These are phyloP conservation scores for Nicotiana undulata DNA, from an alignment of 257 asterid genomes.

Conservation along the genomic window DNA sequence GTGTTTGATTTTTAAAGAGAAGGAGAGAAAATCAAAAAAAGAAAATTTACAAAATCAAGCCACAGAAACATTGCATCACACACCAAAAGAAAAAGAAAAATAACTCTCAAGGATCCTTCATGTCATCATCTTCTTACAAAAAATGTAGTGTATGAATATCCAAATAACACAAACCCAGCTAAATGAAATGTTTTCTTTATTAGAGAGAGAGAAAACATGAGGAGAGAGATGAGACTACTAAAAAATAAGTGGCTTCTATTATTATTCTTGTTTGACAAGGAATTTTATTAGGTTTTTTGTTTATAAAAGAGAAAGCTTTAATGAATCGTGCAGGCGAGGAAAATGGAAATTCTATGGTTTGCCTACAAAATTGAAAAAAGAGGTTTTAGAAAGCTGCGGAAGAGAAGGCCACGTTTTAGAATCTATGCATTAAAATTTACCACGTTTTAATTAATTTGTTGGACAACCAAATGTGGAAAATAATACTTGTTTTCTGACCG, in stretches of 20 bases:
- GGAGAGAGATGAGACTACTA: neutral
- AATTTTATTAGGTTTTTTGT: neutral
- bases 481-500: neutral
- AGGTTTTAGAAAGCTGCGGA: neutral
- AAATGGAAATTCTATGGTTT: neutral
- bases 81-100: neutral
- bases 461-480: neutral
- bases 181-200: neutral
- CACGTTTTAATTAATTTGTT: neutral
- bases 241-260: neutral
- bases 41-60: neutral
- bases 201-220: neutral
- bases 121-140: neutral
- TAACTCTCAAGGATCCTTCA: neutral
- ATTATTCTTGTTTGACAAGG: neutral
- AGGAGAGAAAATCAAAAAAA: neutral
- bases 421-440: neutral
- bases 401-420: neutral
- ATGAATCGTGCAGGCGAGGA: neutral
- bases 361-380: neutral
- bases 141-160: neutral
- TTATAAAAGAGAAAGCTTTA: neutral
- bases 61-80: neutral
- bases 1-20: slow-evolving; percentile 19
- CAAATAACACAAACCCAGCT: neutral